Evolutionary conservation across 164 flowering plant species (phyloP).

Genomic region (Cinnamomum micranthum): DNA sequence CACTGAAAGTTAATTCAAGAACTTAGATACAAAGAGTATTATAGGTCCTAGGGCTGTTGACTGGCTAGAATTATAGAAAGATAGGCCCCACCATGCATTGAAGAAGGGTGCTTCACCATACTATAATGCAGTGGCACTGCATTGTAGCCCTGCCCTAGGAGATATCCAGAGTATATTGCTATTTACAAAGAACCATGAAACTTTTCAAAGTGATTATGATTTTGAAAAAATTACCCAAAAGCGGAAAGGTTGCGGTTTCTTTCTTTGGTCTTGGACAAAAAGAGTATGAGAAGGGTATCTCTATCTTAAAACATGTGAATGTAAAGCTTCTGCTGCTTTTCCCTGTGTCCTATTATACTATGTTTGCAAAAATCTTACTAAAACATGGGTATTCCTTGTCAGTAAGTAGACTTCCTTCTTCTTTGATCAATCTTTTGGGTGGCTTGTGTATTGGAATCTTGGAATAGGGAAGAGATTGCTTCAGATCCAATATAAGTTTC

Average conservation of each 20-base stretch:
- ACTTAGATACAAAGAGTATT: no score
- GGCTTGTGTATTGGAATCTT: slow-evolving; percentile 21
- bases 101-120: no score
- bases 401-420: background rate
- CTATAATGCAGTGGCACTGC: no score
- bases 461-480: slow-evolving; percentile 7
- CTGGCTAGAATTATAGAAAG: no score
- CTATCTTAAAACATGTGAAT: background rate
- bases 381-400: slow-evolving; percentile 21
- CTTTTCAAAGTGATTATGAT: slow-evolving; percentile 45
- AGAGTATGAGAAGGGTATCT: background rate
- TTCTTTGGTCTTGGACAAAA: background rate
- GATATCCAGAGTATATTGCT: slow-evolving; percentile 17
- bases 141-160: no score
- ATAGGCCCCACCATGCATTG: no score
- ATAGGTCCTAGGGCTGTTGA: no score
- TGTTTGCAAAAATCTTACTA: no score
- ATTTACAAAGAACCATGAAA: slow-evolving; percentile 37
- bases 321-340: background rate
- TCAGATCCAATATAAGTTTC: slow-evolving; percentile 1
- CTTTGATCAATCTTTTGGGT: background rate
- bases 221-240: slow-evolving; percentile 26
- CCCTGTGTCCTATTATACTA: no score
- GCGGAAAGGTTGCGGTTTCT: slow-evolving; percentile 10
- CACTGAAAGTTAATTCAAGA: no score